Conservation (phyloP, 768 basidiomycete species). For the Leccinum ochraceum region DNA sequence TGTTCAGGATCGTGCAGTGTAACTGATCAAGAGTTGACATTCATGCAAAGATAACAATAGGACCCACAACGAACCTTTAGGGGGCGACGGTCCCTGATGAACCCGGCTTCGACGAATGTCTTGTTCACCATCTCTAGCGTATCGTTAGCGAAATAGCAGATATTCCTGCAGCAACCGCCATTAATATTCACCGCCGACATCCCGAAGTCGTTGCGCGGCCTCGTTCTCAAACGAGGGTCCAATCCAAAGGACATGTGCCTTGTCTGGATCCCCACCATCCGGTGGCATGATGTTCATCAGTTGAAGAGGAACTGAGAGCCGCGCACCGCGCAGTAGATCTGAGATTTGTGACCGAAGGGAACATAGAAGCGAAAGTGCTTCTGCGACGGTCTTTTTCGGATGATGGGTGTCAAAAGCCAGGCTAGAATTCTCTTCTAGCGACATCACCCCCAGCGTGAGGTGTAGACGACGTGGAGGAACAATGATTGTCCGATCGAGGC, state of each 20-base stretch:
- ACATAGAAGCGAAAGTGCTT: conserved; percentile 45
- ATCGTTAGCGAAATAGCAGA: conserved; percentile 7
- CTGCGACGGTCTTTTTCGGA: conserved; percentile 34
- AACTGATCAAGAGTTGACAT: conserved; percentile 31
- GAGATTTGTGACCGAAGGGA: conserved; percentile 41
- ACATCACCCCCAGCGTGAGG: conserved; percentile 75
- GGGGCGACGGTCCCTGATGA: conserved; percentile 47
- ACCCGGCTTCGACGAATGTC: conserved; percentile 43
- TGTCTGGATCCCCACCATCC: conserved; percentile 34
- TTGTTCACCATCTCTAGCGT: conserved; percentile 42
- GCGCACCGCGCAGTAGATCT: conserved; percentile 37
- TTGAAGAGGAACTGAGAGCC: conserved; percentile 44
- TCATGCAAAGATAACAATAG: not conserved
- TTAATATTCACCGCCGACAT: conserved; percentile 36
- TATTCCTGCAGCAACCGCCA: not conserved
- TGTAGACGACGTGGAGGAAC: conserved; percentile 61
- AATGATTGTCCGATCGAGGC: conserved; percentile 62
- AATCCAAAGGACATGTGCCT: conserved; percentile 58
- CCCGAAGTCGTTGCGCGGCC: conserved; percentile 31
- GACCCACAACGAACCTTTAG: conserved; percentile 43
- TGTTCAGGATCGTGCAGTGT: conserved; percentile 54
- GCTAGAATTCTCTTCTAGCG: conserved; percentile 39
- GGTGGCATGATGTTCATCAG: conserved; percentile 52
- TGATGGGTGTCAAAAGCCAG: not conserved
- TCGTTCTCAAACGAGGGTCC: conserved; percentile 44